Conservation (phyloP, 2,329 filamentous ascomycete genomes). For the Periconia digitata region DNA sequence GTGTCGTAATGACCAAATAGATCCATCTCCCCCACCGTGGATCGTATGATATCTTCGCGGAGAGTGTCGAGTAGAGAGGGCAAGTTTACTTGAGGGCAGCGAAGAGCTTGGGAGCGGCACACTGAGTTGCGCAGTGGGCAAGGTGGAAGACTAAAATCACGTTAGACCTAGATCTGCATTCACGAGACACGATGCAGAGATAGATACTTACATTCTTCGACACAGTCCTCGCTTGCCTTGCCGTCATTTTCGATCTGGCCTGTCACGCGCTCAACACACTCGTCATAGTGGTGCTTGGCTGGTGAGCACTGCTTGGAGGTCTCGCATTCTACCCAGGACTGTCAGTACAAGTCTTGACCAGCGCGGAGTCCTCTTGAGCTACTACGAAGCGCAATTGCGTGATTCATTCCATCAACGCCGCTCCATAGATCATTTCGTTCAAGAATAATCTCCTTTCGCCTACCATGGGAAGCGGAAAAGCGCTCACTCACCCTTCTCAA, state of each 20-base stretch:
- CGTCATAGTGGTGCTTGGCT: conserved; percentile 96
- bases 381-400: conserved; percentile 10
- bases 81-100: conserved; percentile 77
- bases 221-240: conserved; percentile 89
- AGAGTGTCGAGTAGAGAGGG: conserved; percentile 8
- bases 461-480: background rate
- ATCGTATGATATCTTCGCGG: conserved; percentile 15
- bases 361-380: background rate
- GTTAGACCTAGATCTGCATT: conserved; percentile 9
- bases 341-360: conserved; percentile 15
- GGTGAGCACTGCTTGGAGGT: conserved; percentile 82
- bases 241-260: conserved; percentile 67
- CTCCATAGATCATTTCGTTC: conserved; percentile 1
- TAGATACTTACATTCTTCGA: conserved; percentile 87
- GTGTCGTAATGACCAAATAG: conserved; percentile 23
- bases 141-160: conserved; percentile 87
- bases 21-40: conserved; percentile 17
- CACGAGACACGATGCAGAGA: too few relatives aligned
- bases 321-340: conserved; percentile 71
- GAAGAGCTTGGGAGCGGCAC: conserved; percentile 96
- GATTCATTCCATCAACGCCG: conserved; percentile 5
- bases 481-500: conserved; percentile 82
- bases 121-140: conserved; percentile 88
- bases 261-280: conserved; percentile 94
- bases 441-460: background rate